Base-by-base conservation (phyloP, 805 yeast species). In the Sugiyamaella qingdaonensis region DNA sequence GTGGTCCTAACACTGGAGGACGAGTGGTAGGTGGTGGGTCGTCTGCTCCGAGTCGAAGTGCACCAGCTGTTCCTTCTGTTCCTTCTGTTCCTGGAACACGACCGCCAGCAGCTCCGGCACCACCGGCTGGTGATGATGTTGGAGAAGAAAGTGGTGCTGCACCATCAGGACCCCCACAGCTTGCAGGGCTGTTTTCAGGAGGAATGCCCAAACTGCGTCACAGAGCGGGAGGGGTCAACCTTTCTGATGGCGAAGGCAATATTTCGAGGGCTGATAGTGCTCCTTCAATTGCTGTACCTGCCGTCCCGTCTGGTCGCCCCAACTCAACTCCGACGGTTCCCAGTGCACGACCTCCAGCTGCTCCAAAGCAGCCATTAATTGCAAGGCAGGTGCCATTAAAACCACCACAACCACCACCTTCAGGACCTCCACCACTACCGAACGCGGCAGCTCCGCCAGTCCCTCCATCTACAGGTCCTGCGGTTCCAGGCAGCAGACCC, bases 141-240 rank as follows among this genome's bases (percentile, higher is more conserved):
- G 43, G 19, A 10, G 43, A 39, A 39, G 24, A 11, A n/a, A 68
- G 72, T 10, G 54, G 66, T 0, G 58, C 66, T 8, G 71, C 72
- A 1, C 59, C 47, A 7, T 58, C 48, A 58, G 66, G 32, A n/a
- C 61, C 46, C 57, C 66, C 45, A 39, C 54, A 56, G 62, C 69
- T 84, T 59, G 88, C 86, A 14, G 85, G 82, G 49, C 74, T 85
- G 13, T 83, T 85, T 68, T 89, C 94, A 2, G 88, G 85, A 4
- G 95, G 95, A 1, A 76, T 88, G 68, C 94, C 95, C 7, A 85
- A 85, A 62, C 73, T 87, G 56, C 81, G 78, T 54, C 79, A 78
- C 54, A 63, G 75, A 35, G 67, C 63, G n/a, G 72, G 71, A 13
- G 65, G 66, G 2, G 52, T 62, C 29, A 60, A 58, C 18, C 39